phyloP scores from a whole-genome alignment of 2,329 filamentous ascomycete genomes.

The Beauveria sp. region DNA sequence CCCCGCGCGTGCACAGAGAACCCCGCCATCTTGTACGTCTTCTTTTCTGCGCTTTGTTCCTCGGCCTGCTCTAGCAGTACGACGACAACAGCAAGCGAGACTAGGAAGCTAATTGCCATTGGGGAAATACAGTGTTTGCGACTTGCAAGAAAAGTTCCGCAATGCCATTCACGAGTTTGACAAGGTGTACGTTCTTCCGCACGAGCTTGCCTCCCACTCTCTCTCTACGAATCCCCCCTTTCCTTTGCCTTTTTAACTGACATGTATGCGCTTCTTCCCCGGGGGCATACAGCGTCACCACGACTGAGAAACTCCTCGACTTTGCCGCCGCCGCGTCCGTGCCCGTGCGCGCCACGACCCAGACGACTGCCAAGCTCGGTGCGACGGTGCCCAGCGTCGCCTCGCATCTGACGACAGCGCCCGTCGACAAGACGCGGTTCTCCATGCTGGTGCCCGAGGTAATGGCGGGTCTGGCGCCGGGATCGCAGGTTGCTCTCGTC shows the following conservation, averaged over 20 bases:
- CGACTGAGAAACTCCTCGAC: conserved; percentile 60
- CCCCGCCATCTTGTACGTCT: conserved; percentile 41
- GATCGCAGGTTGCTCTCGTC: conserved; percentile 64
- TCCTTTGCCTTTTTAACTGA: too few species aligned
- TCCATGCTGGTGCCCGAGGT: conserved; percentile 76
- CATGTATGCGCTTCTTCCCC: neutral
- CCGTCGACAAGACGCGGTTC: conserved; percentile 83
- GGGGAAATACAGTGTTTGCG: conserved; percentile 62
- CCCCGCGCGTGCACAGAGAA: conserved; percentile 32
- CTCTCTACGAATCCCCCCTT: neutral
- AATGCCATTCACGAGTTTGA: conserved; percentile 76
- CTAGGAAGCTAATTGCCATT: neutral
- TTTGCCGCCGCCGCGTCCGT: conserved; percentile 60
- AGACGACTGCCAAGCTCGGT: conserved; percentile 72
- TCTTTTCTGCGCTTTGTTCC: too few species aligned
- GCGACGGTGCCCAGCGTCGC: conserved; percentile 68
- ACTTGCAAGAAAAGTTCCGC: conserved; percentile 90
- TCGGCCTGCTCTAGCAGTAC: neutral
- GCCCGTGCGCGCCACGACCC: conserved; percentile 80
- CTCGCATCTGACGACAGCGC: conserved; percentile 42
- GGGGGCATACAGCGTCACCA: conserved; percentile 45
- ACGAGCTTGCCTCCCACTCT: neutral
- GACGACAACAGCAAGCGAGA: neutral
- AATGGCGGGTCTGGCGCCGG: conserved; percentile 26
- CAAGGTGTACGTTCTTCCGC: conserved; percentile 53